A percentile compares a stretch with the other conserved stretches of the same genome.
These are phyloP conservation scores for Apiosordaria backusii DNA, from an alignment of 495 filamentous ascomycete genomes.

Conservation along the genomic window DNA sequence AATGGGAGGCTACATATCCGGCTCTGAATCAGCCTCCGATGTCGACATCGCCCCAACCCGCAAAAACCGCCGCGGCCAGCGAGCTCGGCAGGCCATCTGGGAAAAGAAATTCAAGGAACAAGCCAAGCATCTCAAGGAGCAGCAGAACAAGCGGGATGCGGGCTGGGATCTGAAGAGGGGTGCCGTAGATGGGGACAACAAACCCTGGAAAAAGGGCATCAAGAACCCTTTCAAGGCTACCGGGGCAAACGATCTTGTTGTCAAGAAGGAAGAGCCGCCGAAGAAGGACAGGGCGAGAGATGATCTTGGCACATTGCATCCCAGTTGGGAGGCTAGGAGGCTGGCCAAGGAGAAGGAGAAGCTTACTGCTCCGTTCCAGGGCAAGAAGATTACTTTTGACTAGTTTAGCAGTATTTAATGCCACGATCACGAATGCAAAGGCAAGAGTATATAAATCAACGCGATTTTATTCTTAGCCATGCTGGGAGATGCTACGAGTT, in stretches of 20 bases:
- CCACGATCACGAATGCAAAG: neutral
- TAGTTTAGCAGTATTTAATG: constrained; percentile 33
- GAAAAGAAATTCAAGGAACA: constrained; percentile 77
- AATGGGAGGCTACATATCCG: constrained; percentile 89
- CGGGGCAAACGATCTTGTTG: constrained; percentile 14
- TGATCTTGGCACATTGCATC: constrained; percentile 71
- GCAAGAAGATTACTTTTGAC: constrained; percentile 91
- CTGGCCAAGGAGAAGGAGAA: constrained; percentile 72
- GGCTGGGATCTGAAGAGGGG: constrained; percentile 55
- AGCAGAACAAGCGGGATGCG: constrained; percentile 33
- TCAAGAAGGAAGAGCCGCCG: constrained; percentile 10
- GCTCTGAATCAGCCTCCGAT: constrained; percentile 65
- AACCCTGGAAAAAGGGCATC: constrained; percentile 47
- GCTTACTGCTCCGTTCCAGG: constrained; percentile 61
- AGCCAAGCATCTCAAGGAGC: constrained; percentile 31
- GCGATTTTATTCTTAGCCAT: neutral
- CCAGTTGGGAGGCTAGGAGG: constrained; percentile 88
- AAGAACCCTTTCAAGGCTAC: constrained; percentile 25
- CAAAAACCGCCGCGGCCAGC: constrained; percentile 89
- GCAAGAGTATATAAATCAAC: neutral
- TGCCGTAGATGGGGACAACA: constrained; percentile 39
- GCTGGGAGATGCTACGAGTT: neutral
- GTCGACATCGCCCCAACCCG: constrained; percentile 45
- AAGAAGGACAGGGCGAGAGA: constrained; percentile 43
- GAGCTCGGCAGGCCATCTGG: constrained; percentile 77